Percentiles rank a stretch among this genome's conserved stretches.
phyloP scores from a whole-genome alignment of 2,329 filamentous ascomycete species.

The Ascochyta rabiei region DNA sequence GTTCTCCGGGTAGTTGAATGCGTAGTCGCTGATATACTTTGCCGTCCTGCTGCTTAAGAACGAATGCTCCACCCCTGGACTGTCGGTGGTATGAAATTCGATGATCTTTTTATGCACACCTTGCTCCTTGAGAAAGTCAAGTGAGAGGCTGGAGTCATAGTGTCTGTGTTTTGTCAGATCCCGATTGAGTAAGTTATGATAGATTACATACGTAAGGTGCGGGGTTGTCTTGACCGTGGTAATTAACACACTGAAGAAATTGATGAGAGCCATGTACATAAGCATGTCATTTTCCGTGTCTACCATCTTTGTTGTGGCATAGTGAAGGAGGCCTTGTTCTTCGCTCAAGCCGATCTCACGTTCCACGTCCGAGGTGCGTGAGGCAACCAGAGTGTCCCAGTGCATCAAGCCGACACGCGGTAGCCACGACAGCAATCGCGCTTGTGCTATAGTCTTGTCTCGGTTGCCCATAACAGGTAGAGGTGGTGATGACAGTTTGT shows the following conservation, averaged over 20 bases:
- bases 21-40: conserved; percentile 64
- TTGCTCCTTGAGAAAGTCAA: conserved; percentile 60
- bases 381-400: conserved; percentile 59
- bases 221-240: conserved; percentile 46
- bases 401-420: conserved; percentile 60
- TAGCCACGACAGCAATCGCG: conserved; percentile 64
- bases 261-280: conserved; percentile 64
- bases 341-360: conserved; percentile 40
- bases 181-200: not conserved
- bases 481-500: conserved; percentile 41
- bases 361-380: conserved; percentile 61
- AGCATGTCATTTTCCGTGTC: conserved; percentile 62
- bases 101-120: conserved; percentile 59
- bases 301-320: conserved; percentile 62
- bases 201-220: conserved; percentile 36
- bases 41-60: conserved; percentile 63
- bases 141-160: conserved; percentile 47
- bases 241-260: conserved; percentile 63
- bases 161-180: conserved; percentile 34
- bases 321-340: conserved; percentile 58
- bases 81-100: conserved; percentile 56
- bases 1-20: conserved; percentile 60
- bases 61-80: conserved; percentile 58
- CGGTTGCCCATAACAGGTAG: conserved; percentile 52
- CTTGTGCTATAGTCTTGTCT: conserved; percentile 65